phyloP scores from a whole-genome alignment of 2,329 filamentous ascomycete species.

The Neurospora sp. region DNA sequence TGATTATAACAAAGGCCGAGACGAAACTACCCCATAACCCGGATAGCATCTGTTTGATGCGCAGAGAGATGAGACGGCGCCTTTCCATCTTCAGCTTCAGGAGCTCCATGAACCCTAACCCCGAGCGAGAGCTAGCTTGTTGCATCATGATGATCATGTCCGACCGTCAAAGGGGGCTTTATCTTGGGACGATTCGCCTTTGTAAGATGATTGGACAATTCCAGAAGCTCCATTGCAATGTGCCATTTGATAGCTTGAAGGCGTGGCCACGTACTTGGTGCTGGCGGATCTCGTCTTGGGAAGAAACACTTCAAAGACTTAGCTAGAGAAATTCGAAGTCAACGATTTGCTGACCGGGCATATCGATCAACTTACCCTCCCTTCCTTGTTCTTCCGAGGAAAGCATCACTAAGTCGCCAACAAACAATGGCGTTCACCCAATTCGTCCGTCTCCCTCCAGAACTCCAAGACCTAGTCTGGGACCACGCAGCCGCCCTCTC shows the following conservation, averaged over 20 bases:
- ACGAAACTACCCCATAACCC: neutral
- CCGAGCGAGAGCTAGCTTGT: neutral
- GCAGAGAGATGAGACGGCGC: neutral
- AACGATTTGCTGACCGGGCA: neutral
- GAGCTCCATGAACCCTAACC: neutral
- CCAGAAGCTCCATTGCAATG: neutral
- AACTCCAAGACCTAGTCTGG: conserved; percentile 14
- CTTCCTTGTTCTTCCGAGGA: neutral
- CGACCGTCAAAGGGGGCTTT: neutral
- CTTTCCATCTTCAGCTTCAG: neutral
- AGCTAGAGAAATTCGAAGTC: neutral
- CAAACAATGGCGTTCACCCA: conserved; percentile 4
- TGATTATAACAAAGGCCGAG: neutral
- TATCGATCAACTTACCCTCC: neutral
- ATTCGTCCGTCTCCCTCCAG: conserved; percentile 9
- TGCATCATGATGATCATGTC: neutral
- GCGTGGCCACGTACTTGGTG: neutral
- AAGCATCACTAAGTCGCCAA: neutral
- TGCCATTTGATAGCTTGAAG: neutral
- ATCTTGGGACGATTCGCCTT: neutral
- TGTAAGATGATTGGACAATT: neutral
- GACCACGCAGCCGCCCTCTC: conserved; percentile 8
- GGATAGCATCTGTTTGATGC: neutral
- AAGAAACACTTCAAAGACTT: neutral
- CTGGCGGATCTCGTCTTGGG: neutral